Base-by-base conservation (phyloP, 352 stramenopile species). In the Globisporangium radiosum region DNA sequence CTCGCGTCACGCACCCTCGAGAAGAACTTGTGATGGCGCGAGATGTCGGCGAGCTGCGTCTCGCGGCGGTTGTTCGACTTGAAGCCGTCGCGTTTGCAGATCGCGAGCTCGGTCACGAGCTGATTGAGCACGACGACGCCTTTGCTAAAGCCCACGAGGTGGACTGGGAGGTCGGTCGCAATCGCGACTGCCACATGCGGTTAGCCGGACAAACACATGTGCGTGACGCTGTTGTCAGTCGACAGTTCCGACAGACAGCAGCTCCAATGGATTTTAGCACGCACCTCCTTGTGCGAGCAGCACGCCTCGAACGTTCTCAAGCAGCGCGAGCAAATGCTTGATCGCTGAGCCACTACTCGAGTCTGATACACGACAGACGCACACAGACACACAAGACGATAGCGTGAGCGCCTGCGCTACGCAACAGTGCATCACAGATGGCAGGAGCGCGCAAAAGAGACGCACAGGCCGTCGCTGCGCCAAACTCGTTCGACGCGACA, bases 91-190 rank as follows among this genome's bases (percentile, higher is more conserved):
- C 19, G 15, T 14, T 66, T 48, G 68, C 68, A 54, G 65, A 71
- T 49, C 64, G 76, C 76, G 6, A 87, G 63, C 52, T 90, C 80
- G 5, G 80, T 84, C 43, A 83, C 70, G n/a, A 90, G 62, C 56
- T 90, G 80, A 52, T 88, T 90, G 17, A 90, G 59, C 36, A 90
- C 80, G 36, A 80, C 67, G 15, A 74, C 77, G 4, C 80, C 80
- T 59, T 87, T 87, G 68, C 80, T 90, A 52, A 90, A 90, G 4
- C 80, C 80, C 11, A 88, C 53, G 7, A 90, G 63, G 54, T 88
- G 75, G 13, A 90, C 71, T 5, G 75, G 77, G 15, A 87, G 69
- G 4, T 71, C 58, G 5, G 66, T 79, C 25, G 73, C 79, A 36
- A 87, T 50, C 6, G 64, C 64, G 19, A 80, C 73, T 81, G 57